Conservation (phyloP, 371 early-diverging fungal species). For the Actinomortierella ambigua region DNA sequence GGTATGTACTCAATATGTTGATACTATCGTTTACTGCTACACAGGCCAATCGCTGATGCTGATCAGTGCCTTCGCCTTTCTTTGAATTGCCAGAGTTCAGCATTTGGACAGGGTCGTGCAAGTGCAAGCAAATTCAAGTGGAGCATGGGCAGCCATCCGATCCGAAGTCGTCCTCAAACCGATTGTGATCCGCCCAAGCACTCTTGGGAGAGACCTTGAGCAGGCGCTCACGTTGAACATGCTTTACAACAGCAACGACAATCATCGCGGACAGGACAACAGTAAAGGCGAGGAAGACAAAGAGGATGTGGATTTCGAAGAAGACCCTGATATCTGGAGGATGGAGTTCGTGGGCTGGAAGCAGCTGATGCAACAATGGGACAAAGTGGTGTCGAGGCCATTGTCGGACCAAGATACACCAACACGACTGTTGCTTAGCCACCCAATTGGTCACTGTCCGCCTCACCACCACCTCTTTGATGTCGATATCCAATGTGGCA, state of each 20-base stretch:
- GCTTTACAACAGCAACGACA: slow-evolving; percentile 23
- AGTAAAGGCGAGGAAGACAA: background rate
- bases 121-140: slow-evolving; percentile 60
- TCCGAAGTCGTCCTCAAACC: slow-evolving; percentile 47
- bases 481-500: slow-evolving; percentile 44
- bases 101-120: slow-evolving; percentile 56
- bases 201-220: slow-evolving; percentile 44
- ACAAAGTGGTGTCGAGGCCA: too few species aligned
- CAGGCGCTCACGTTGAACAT: slow-evolving; percentile 50
- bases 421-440: background rate
- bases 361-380: background rate
- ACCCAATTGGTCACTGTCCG: slow-evolving; percentile 6
- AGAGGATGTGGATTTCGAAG: slow-evolving; percentile 14
- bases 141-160: slow-evolving; percentile 66
- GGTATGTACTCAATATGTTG: slow-evolving; percentile 18
- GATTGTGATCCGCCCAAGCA: slow-evolving; percentile 21
- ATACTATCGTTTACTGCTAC: slow-evolving; percentile 36
- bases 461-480: slow-evolving; percentile 29
- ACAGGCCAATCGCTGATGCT: background rate
- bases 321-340: slow-evolving; percentile 23
- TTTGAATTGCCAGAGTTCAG: slow-evolving; percentile 33
- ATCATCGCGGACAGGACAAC: slow-evolving; percentile 2
- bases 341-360: slow-evolving; percentile 32
- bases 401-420: too few species aligned
- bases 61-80: background rate